phyloP scores from a whole-genome alignment of 345 rosid species.

The Boechera retrofracta region DNA sequence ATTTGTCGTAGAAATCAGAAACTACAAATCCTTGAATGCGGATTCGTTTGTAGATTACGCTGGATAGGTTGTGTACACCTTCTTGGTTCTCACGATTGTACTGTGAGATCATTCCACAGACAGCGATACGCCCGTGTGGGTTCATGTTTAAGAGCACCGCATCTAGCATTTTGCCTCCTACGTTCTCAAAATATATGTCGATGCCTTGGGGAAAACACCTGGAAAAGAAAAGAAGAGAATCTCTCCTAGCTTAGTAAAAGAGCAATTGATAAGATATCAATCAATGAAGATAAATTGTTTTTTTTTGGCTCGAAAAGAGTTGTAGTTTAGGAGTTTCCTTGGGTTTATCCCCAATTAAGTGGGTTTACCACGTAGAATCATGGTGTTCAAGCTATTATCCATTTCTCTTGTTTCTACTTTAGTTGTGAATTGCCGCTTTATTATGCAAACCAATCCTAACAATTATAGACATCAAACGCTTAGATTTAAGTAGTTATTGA shows the following conservation, averaged over 20 bases:
- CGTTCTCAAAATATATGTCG: conserved; percentile 59
- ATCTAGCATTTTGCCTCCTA: conserved; percentile 64
- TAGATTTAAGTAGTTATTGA: background rate
- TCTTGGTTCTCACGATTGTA: conserved; percentile 54
- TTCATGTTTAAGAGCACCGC: conserved; percentile 63
- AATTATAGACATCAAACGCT: conserved; percentile 11
- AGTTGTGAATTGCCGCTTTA: background rate
- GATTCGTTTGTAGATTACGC: conserved; percentile 41
- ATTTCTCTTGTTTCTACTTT: conserved; percentile 17
- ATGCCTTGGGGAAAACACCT: conserved; percentile 54
- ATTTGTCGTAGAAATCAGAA: conserved; percentile 53
- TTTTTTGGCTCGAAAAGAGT: background rate
- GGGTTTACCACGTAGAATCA: background rate
- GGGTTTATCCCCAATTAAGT: background rate
- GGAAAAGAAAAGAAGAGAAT: background rate
- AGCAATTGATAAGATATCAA: background rate
- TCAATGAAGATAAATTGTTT: background rate
- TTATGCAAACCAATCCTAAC: background rate
- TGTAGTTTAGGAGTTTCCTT: background rate
- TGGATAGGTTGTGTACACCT: conserved; percentile 44
- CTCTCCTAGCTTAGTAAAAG: background rate
- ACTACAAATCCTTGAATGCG: conserved; percentile 50
- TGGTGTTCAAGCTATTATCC: conserved; percentile 2
- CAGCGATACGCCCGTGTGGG: conserved; percentile 49
- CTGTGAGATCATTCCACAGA: conserved; percentile 66